phyloP scores from a whole-genome alignment of 2,329 filamentous ascomycete genomes.

The Colletotrichum australisinense region DNA sequence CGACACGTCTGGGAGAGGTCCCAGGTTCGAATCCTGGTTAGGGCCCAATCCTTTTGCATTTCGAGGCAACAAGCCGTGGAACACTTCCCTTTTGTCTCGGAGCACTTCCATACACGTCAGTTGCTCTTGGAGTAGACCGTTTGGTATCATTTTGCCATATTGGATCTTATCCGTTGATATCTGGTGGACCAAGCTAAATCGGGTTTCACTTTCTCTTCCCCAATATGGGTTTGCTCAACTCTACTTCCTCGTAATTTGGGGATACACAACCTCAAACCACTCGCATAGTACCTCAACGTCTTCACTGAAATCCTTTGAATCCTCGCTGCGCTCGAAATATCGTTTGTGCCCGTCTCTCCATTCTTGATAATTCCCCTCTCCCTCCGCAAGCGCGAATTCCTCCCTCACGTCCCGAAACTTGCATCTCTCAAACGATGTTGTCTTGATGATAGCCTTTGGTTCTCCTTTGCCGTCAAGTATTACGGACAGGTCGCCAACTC shows the following conservation, averaged over 20 bases:
- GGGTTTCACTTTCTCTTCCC: too few relatives aligned
- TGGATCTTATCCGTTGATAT: too few relatives aligned
- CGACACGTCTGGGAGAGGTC: background rate
- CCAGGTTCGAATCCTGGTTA: constrained; percentile 21
- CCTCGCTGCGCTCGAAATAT: background rate
- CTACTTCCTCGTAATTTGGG: background rate
- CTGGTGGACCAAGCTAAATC: too few relatives aligned
- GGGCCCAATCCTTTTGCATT: background rate
- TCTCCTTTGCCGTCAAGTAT: background rate
- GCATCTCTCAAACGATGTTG: background rate
- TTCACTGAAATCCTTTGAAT: background rate
- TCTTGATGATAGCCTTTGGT: background rate
- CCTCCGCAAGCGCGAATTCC: background rate
- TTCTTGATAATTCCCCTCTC: background rate
- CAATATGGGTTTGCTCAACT: background rate
- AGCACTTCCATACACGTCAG: too few relatives aligned
- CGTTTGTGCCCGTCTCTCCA: background rate
- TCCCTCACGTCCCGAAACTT: background rate
- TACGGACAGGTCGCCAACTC: background rate
- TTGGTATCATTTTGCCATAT: too few relatives aligned
- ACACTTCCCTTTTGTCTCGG: too few relatives aligned
- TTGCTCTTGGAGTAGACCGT: too few relatives aligned
- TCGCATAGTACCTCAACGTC: background rate
- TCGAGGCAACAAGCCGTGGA: background rate
- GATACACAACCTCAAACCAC: background rate